Evolutionary conservation across 768 basidiomycete genomes (phyloP), one percentile per base, ranked within the genome.

Genomic region (Leccinum aurantiacum): DNA sequence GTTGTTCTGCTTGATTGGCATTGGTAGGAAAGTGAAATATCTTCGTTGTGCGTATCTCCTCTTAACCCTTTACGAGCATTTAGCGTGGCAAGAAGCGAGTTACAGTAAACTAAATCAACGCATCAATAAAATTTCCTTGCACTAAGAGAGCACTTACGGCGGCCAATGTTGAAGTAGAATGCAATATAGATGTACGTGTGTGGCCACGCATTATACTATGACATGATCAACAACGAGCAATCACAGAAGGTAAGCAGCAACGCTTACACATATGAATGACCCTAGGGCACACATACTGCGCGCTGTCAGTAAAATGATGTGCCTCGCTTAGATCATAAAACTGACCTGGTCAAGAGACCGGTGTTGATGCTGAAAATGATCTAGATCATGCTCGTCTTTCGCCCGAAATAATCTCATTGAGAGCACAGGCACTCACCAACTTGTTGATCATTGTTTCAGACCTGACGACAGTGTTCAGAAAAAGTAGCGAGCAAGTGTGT

Each of bases 81-180:
- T 54, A 85, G 76, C 0, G 84, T 85, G 1, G 84, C 83, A 13
- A 86, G 77, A n/a, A 86, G 79, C 6, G 84, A 79, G 66, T 85
- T 86, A 38, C 82, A 80, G 67, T 85, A 86, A 4, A 86, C 84
- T 85, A 6, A 11, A 44, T 6, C 2, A 19, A 37, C 19, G 4
- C 9, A 22, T 64, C 9, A 59, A 55, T 19, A 27, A 25, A 9
- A 1, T 24, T 4, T 31, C 38, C 25, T 7, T 24, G 15, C 15
- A 15, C 29, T 4, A 10, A 29, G n/a, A 47, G 6, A 4, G 11
- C 8, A 79, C 84, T 66, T 67, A 87, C 85, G 69, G 54, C 84
- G 77, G 22, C 85, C 84, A 41, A 85, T 79, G 66, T 78, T 81
- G 63, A 84, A 86, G 68, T 82, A 87, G 71, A 86, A 87, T 2